These are phyloP conservation scores for Polyplosphaeria fusca DNA, from an alignment of 495 filamentous ascomycete species.

Conservation along the genomic window DNA sequence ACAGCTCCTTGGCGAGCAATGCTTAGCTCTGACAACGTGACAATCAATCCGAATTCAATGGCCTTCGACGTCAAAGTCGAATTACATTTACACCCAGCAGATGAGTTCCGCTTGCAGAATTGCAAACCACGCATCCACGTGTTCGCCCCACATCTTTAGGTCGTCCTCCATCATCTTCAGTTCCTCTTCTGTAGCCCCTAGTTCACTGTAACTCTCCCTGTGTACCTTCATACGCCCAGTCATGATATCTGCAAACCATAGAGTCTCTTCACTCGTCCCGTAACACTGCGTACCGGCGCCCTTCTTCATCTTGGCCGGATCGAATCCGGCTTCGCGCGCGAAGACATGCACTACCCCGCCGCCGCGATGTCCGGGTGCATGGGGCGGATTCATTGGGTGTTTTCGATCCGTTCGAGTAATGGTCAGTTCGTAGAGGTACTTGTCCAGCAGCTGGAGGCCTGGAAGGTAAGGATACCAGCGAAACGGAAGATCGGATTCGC, in stretches of 20 bases:
- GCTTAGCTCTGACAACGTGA: no score
- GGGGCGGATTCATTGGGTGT: slow-evolving; percentile 9
- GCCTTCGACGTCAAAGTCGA: no score
- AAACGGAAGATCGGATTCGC: slow-evolving; percentile 35
- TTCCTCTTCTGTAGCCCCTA: slow-evolving; percentile 44
- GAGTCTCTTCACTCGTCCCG: slow-evolving; percentile 42
- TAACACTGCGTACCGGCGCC: slow-evolving; percentile 46
- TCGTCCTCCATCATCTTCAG: slow-evolving; percentile 43
- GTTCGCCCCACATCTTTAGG: slow-evolving; percentile 46
- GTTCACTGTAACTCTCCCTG: slow-evolving; percentile 40
- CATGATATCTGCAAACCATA: slow-evolving; percentile 42
- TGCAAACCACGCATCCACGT: slow-evolving; percentile 51
- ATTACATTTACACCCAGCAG: slow-evolving; percentile 36
- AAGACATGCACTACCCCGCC: slow-evolving; percentile 50
- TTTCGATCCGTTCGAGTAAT: background rate
- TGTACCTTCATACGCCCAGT: slow-evolving; percentile 39
- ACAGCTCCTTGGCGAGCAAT: no score
- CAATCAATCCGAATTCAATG: no score
- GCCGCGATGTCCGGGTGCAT: background rate
- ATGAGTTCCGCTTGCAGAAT: slow-evolving; percentile 53
- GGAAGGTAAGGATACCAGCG: slow-evolving; percentile 44
- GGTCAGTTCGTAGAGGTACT: slow-evolving; percentile 39
- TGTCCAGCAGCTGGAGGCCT: slow-evolving; percentile 12
- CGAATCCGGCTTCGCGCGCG: slow-evolving; percentile 51
- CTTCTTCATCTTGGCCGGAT: slow-evolving; percentile 36